phyloP scores from a whole-genome alignment of 257 asterid species.

The Scutellaria barbata region DNA sequence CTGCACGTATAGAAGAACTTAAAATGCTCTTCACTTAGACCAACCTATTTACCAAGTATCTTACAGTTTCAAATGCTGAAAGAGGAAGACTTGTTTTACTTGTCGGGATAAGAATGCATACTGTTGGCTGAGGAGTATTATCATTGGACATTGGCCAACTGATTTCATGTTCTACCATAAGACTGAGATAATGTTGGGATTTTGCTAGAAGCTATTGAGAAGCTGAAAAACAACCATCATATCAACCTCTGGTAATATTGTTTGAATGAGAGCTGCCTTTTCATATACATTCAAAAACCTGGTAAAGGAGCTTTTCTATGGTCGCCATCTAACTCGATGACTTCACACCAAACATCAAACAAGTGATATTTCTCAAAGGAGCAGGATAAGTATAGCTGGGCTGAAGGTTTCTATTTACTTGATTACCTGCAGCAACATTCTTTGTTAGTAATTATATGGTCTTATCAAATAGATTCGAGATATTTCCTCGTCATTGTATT shows the following conservation, averaged over 20 bases:
- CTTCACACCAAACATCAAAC: neutral
- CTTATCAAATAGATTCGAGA: neutral
- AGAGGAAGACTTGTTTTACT: neutral
- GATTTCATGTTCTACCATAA: no score
- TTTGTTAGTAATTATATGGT: constrained; percentile 22
- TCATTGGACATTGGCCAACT: neutral
- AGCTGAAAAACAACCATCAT: neutral
- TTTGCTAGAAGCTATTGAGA: no score
- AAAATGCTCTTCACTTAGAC: constrained; percentile 88
- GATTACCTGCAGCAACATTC: constrained; percentile 26
- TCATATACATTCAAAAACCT: neutral
- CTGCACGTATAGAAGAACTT: constrained; percentile 89
- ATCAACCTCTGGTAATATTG: neutral
- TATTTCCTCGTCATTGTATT: constrained; percentile 4
- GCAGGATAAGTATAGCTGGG: neutral
- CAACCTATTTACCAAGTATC: neutral
- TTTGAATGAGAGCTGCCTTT: neutral
- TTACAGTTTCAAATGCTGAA: constrained; percentile 14
- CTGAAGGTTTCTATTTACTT: neutral
- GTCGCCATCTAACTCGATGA: neutral
- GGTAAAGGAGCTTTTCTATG: neutral
- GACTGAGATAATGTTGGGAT: no score
- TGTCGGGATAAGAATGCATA: constrained; percentile 11
- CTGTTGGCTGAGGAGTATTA: constrained; percentile 1
- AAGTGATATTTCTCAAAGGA: constrained; percentile 13